Base-by-base conservation (phyloP, 768 basidiomycete species). In the Vishniacozyma victoriae region DNA sequence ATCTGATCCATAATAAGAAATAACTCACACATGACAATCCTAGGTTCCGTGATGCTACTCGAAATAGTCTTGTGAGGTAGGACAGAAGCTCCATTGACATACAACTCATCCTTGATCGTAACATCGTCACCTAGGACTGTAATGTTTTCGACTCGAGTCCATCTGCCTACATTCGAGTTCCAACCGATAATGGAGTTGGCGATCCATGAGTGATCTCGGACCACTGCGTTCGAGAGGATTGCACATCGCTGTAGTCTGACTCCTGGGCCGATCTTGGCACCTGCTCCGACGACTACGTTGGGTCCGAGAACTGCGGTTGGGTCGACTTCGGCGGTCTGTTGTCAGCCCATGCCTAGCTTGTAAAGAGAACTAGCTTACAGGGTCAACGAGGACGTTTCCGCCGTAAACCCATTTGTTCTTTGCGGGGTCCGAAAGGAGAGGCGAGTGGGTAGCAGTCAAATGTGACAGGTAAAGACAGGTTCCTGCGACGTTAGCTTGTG, bases 381-480 rank as follows among this genome's bases (percentile, higher is more conserved):
- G 75, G 67, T 76, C 74, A 50, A 75, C 72, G 46, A 76, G 44
- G 47, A 76, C 76, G 62, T 76, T 76, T 39, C 76, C 76, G 16
- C 72, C 68, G 46, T 73, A 69, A 44, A 76, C 72, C 67, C 68
- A 76, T 23, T 74, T 69, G 72, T 74, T 72, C 54, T 72, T 60
- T 19, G 69, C 48, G 23, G 75, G 73, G 60, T 75, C 72, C 37
- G 70, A 53, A 39, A 76, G 61, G 6, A 71, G 64, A 20, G 64
- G 60, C 18, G 72, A 73, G 50, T 71, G 67, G 25, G 57, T 64
- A 20, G 71, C 52, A 20, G 74, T 74, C 33, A 75, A 66, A 62
- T 76, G 72, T 16, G 75, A 74, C 40, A 76, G 73, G 63, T 75
- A 76, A 45, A 76, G 72, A 62, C 75, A 75, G 44, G 75, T 76